Evolutionary conservation across 768 basidiomycete species (phyloP).

Genomic region (Lactarius trivialis): DNA sequence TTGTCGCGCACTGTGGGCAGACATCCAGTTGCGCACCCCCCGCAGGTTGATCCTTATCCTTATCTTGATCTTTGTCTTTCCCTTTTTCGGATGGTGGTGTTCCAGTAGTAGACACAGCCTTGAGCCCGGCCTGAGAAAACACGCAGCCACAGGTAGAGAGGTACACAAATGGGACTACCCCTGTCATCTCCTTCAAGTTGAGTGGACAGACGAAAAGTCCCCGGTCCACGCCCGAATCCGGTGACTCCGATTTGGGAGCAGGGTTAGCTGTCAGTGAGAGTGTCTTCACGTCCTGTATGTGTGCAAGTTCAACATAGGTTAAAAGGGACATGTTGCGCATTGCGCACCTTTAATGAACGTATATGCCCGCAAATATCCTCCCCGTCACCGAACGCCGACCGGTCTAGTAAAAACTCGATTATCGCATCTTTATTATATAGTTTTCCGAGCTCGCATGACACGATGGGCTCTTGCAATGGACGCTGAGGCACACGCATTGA

Average conservation of each 20-base stretch:
- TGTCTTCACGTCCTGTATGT: constrained; percentile 71
- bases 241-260: constrained; percentile 32
- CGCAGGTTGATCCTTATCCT: constrained; percentile 18
- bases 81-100: constrained; percentile 29
- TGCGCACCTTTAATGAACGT: constrained; percentile 75
- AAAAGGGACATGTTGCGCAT: neutral
- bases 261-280: constrained; percentile 77
- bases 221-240: constrained; percentile 39
- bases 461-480: constrained; percentile 82
- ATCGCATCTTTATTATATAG: constrained; percentile 95
- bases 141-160: constrained; percentile 83
- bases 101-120: constrained; percentile 48
- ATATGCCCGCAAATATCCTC: constrained; percentile 91
- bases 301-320: neutral
- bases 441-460: constrained; percentile 88
- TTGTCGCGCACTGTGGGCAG: constrained; percentile 73
- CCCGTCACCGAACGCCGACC: constrained; percentile 81
- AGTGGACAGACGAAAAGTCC: constrained; percentile 87
- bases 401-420: constrained; percentile 84
- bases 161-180: constrained; percentile 81
- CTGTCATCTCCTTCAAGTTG: constrained; percentile 93
- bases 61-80: constrained; percentile 32
- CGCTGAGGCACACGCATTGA: constrained; percentile 39
- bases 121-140: constrained; percentile 79
- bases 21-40: constrained; percentile 40